phyloP scores from a whole-genome alignment of 495 filamentous ascomycete genomes.

The Penicillium ochrochloron region DNA sequence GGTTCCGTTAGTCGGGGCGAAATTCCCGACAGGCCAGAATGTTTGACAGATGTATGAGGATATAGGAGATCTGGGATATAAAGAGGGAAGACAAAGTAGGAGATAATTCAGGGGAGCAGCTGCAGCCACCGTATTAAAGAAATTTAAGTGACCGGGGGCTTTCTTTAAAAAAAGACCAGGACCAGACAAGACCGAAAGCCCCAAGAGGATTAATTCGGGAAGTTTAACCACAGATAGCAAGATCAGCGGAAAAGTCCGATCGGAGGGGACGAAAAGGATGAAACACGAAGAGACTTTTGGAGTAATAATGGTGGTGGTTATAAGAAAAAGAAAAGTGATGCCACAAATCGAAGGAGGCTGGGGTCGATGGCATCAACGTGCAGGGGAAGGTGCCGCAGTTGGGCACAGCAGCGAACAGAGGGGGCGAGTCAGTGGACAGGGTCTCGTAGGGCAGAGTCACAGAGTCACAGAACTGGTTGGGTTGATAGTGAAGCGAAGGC shows the following conservation, averaged over 20 bases:
- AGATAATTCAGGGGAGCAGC: conserved; percentile 4
- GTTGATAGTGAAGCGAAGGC: conserved; percentile 39
- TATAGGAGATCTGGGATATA: conserved; percentile 8
- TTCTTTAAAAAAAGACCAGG: background rate
- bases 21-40: conserved; percentile 9
- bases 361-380: conserved; percentile 30
- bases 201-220: conserved; percentile 26
- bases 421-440: conserved; percentile 16
- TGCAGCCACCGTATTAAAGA: conserved; percentile 12
- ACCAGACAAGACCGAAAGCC: conserved; percentile 11
- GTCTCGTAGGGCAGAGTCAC: conserved; percentile 18
- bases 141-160: background rate
- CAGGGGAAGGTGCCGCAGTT: conserved; percentile 22
- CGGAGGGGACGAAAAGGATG: background rate
- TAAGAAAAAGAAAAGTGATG: conserved; percentile 27
- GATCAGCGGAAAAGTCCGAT: conserved; percentile 28
- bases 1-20: background rate
- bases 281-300: background rate
- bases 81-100: conserved; percentile 12
- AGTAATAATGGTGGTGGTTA: conserved; percentile 7
- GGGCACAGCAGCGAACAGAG: conserved; percentile 37
- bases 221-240: conserved; percentile 12
- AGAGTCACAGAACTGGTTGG: conserved; percentile 24
- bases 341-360: conserved; percentile 22
- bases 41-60: background rate